A percentile compares a stretch with the other conserved stretches of the same genome.
phyloP scores from a whole-genome alignment of 257 asterid genomes.

The Cruciata laevipes region DNA sequence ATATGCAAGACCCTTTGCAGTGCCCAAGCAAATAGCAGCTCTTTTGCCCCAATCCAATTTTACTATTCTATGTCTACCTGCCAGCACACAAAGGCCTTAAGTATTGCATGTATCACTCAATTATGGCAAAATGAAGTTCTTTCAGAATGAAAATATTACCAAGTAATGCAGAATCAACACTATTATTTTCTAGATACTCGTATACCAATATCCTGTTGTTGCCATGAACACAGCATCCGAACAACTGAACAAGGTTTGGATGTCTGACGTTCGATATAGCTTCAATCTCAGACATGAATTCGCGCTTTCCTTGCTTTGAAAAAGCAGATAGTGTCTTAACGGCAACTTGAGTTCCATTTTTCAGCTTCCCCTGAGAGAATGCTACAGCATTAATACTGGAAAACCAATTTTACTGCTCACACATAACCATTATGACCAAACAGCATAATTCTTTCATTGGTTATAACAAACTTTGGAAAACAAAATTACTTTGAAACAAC shows the following conservation, averaged over 20 bases:
- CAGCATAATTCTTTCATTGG: not conserved
- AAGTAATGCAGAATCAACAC: slow-evolving; percentile 69
- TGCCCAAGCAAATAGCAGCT: slow-evolving; percentile 68
- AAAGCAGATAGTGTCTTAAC: slow-evolving; percentile 69
- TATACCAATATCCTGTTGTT: slow-evolving; percentile 64
- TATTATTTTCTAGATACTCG: slow-evolving; percentile 66
- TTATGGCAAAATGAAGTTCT: not conserved
- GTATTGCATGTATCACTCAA: not conserved
- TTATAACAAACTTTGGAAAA: not conserved
- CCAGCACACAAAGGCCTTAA: slow-evolving; percentile 19
- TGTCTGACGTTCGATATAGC: slow-evolving; percentile 76
- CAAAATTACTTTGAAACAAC: not conserved
- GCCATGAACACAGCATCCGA: slow-evolving; percentile 78
- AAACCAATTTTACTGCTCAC: not conserved
- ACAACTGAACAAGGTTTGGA: slow-evolving; percentile 79
- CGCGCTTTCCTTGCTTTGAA: slow-evolving; percentile 77
- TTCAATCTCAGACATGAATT: slow-evolving; percentile 80
- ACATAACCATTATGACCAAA: not conserved
- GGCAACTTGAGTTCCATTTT: slow-evolving; percentile 54
- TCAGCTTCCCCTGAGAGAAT: slow-evolving; percentile 61
- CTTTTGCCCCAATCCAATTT: slow-evolving; percentile 64
- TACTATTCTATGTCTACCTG: slow-evolving; percentile 45
- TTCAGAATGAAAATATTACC: slow-evolving; percentile 31
- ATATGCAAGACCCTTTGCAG: slow-evolving; percentile 76
- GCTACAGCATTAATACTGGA: slow-evolving; percentile 20